These are phyloP conservation scores for Saccharomycopsis phalli DNA, from an alignment of 1,139 yeast genomes.

Conservation along the genomic window DNA sequence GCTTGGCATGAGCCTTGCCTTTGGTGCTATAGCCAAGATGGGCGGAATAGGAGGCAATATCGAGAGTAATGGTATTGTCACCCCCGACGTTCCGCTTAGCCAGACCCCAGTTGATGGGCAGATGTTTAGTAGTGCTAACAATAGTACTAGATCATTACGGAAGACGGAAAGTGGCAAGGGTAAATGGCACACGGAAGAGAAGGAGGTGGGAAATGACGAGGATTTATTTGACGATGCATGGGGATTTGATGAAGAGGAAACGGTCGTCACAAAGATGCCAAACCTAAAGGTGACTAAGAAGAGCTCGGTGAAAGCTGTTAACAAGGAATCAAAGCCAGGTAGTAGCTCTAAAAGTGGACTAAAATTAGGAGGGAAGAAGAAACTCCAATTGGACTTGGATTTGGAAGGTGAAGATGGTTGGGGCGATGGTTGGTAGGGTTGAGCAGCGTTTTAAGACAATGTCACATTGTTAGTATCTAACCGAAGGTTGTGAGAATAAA, in stretches of 20 bases:
- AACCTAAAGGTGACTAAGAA: not conserved
- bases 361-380: conserved; percentile 23
- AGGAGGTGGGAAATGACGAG: conserved; percentile 21
- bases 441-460: no score
- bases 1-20: conserved; percentile 16
- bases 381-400: conserved; percentile 30
- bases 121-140: not conserved
- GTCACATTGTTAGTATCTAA: no score
- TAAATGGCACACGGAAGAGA: conserved; percentile 1
- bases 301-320: conserved; percentile 3
- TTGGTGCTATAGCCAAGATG: conserved; percentile 18
- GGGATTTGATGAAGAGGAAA: conserved; percentile 20
- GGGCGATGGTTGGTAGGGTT: conserved; percentile 41
- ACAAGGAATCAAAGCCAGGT: conserved; percentile 21
- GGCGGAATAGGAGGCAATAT: conserved; percentile 18
- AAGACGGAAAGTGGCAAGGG: not conserved
- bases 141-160: not conserved
- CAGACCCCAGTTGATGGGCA: not conserved
- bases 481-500: no score
- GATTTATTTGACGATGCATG: conserved; percentile 14
- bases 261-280: not conserved
- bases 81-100: conserved; percentile 1
- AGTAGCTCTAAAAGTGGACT: conserved; percentile 17
- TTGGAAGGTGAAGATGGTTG: conserved; percentile 46
- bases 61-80: conserved; percentile 3